Percentiles rank a stretch among this genome's conserved stretches.
Evolutionary conservation across 345 rosid genomes (phyloP).

Genomic region (Mangifera indica): DNA sequence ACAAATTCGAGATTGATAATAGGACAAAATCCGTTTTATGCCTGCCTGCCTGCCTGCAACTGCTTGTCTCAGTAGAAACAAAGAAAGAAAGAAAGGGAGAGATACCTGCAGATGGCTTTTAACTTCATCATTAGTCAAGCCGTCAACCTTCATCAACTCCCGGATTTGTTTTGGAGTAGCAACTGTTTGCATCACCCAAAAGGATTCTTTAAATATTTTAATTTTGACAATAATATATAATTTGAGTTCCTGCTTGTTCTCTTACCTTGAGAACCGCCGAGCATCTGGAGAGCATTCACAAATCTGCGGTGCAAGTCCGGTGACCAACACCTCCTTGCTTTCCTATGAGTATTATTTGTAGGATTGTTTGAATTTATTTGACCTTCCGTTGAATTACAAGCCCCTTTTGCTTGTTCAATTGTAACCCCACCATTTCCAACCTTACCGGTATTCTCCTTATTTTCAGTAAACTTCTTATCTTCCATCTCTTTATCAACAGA

Average conservation of each 20-base stretch:
- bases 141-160: constrained; percentile 98
- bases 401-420: constrained; percentile 39
- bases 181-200: constrained; percentile 39
- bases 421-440: constrained; percentile 22
- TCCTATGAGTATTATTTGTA: constrained; percentile 57
- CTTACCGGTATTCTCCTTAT: constrained; percentile 29
- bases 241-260: not conserved
- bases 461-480: constrained; percentile 48
- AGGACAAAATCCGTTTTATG: constrained; percentile 21
- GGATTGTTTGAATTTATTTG: constrained; percentile 29
- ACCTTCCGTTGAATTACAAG: constrained; percentile 35
- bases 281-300: constrained; percentile 94
- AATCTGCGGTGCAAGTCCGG: constrained; percentile 97
- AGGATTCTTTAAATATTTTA: not conserved
- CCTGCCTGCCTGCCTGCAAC: constrained; percentile 18
- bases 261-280: constrained; percentile 99
- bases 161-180: constrained; percentile 99
- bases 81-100: not conserved
- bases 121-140: constrained; percentile 99
- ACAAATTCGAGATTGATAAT: constrained; percentile 18
- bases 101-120: constrained; percentile 99
- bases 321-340: constrained; percentile 98
- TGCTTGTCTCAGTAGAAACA: not conserved
- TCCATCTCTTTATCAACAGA: constrained; percentile 45
- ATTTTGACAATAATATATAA: too few relatives aligned